These are phyloP conservation scores for Vanderwaltozyma yarrowii DNA, from an alignment of 805 yeast genomes.

Conservation along the genomic window DNA sequence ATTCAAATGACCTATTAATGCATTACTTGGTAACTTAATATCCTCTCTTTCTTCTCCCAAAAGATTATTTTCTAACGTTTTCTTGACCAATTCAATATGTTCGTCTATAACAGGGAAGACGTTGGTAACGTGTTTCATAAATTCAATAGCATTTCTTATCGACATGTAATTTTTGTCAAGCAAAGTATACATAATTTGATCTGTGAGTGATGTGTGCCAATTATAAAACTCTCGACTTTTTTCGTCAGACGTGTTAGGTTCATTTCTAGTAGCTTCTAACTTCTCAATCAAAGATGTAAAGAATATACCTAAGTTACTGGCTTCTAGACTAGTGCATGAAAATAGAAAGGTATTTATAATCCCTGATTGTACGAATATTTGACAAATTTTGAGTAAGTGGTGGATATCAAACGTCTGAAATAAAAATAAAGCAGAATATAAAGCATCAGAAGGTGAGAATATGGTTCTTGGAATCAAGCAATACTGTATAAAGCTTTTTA, in stretches of 20 bases:
- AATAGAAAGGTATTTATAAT: slow-evolving; percentile 50
- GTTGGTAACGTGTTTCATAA: slow-evolving; percentile 54
- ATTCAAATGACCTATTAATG: slow-evolving; percentile 54
- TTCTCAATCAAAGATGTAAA: slow-evolving; percentile 42
- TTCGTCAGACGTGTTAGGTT: slow-evolving; percentile 15
- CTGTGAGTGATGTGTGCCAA: slow-evolving; percentile 45
- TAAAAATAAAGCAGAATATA: slow-evolving; percentile 53
- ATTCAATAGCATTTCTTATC: slow-evolving; percentile 68
- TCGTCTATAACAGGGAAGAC: slow-evolving; percentile 59
- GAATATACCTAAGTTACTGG: slow-evolving; percentile 76
- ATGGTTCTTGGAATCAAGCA: slow-evolving; percentile 70
- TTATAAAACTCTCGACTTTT: slow-evolving; percentile 35
- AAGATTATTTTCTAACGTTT: slow-evolving; percentile 38
- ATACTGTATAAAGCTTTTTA: slow-evolving; percentile 38
- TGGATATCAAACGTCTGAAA: slow-evolving; percentile 38
- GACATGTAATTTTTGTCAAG: slow-evolving; percentile 53
- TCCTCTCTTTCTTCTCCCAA: slow-evolving; percentile 63
- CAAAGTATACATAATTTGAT: slow-evolving; percentile 16
- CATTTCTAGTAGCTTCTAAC: slow-evolving; percentile 38
- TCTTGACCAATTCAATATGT: slow-evolving; percentile 47
- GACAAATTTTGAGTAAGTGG: slow-evolving; percentile 33
- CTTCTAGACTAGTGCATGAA: slow-evolving; percentile 64
- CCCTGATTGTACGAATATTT: slow-evolving; percentile 38
- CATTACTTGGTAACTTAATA: slow-evolving; percentile 64
- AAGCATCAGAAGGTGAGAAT: slow-evolving; percentile 77